Base-by-base conservation (phyloP, 495 filamentous ascomycete genomes). In the Lophiotrema nucula region DNA sequence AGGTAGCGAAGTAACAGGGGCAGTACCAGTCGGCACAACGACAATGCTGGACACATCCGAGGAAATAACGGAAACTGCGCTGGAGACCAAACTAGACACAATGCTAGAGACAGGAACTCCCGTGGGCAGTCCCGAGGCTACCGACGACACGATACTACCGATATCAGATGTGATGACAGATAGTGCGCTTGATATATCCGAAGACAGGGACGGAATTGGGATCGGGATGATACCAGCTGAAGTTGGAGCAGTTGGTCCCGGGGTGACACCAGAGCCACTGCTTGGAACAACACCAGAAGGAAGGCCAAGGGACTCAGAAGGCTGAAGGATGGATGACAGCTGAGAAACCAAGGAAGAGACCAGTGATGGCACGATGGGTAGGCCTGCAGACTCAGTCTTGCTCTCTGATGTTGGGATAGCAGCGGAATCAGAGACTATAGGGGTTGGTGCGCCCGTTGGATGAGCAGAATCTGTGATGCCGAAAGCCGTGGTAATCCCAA, bases 401-500 rank as follows among this genome's bases (percentile, higher is more conserved):
- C 27, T 57, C 39, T 60, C 52, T 6, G 62, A 60, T 13, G 53
- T 58, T 4, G 51, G 54, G 24, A 61, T 60, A 16, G 49, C 33
- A 13, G 37, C 21, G 31, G 31, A 19, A 24, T 26, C 39, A 19
- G 58, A 11, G 8, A 19, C 31, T 23, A 16, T 47, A 4, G 53
- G 2, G 1, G 28, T 46, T 26, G 58, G 19, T 15, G 23, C 4
- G 31, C 3, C 3, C 10, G 28, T 27, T n/a, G n/a, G n/a, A n/a
- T n/a, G n/a, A 6, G 26, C n/a, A 12, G 41, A 24, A 2, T 47
- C 51, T 3, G 35, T 37, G 2, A 42, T 50, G 31, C 58, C 58
- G 28, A 62, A 49, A 18, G 63, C 58, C 21, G 63, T 66, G 0
- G 63, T 66, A 23, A 65, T 58, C 4, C 62, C 62, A 24, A 65